phyloP scores from a whole-genome alignment of 805 yeast genomes.

The Saccharomycopsis sp. region DNA sequence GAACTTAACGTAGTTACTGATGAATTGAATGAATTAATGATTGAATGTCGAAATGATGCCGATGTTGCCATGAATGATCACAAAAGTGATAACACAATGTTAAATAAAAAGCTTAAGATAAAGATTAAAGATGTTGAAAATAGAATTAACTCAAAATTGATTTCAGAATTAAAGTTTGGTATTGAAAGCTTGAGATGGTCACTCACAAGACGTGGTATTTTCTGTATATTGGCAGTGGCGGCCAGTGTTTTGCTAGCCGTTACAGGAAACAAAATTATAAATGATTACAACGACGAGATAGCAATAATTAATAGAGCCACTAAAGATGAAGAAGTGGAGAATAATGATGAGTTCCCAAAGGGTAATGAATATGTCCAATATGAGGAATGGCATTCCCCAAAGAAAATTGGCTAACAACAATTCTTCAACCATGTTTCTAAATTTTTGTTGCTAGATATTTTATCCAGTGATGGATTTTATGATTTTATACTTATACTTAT shows the following conservation, averaged over 20 bases:
- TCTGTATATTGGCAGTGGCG: conserved; percentile 27
- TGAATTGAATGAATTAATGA: conserved; percentile 58
- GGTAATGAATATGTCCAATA: conserved; percentile 12
- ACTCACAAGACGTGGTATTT: conserved; percentile 79
- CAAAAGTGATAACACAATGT: conserved; percentile 72
- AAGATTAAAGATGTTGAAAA: conserved; percentile 77
- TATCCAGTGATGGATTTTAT: no score
- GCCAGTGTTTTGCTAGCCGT: conserved; percentile 21
- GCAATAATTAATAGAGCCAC: neutral
- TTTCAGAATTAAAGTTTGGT: conserved; percentile 76
- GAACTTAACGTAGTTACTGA: conserved; percentile 69
- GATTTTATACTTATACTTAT: no score
- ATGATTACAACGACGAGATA: neutral
- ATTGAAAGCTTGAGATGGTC: conserved; percentile 92
- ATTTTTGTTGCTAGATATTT: no score
- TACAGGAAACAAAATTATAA: conserved; percentile 18
- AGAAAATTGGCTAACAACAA: no score
- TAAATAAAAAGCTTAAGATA: conserved; percentile 59
- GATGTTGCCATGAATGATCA: conserved; percentile 83
- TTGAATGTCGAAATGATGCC: conserved; percentile 62
- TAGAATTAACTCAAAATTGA: conserved; percentile 74
- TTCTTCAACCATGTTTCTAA: no score
- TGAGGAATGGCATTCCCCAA: conserved; percentile 18
- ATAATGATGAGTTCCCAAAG: conserved; percentile 16
- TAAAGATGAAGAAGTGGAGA: conserved; percentile 11